Conservation (phyloP, 352 stramenopile species). For the Globisporangium abappressorium region DNA sequence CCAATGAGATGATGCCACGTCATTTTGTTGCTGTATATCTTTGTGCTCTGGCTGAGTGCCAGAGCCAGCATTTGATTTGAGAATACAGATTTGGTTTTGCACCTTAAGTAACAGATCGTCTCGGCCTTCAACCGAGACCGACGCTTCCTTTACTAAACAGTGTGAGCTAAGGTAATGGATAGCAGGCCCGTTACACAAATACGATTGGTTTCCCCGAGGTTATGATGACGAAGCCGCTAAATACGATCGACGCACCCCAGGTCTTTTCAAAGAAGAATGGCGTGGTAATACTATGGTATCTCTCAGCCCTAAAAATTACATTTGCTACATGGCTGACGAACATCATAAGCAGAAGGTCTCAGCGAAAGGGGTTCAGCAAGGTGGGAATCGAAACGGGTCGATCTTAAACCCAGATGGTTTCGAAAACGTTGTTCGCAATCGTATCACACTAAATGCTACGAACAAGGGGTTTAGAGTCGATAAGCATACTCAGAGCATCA, state of each 20-base stretch:
- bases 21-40: too few species aligned
- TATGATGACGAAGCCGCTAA: neutral
- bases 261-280: slow-evolving; percentile 26
- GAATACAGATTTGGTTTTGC: too few species aligned
- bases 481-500: neutral
- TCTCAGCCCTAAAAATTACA: slow-evolving; percentile 20
- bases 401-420: slow-evolving; percentile 4
- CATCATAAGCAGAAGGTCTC: slow-evolving; percentile 15
- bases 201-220: slow-evolving; percentile 20
- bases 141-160: too few species aligned
- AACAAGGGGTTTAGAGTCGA: neutral
- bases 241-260: slow-evolving; percentile 15
- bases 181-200: too few species aligned
- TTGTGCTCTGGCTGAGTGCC: too few species aligned
- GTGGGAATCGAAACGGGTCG: neutral
- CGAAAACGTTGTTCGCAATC: neutral
- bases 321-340: slow-evolving; percentile 13
- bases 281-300: slow-evolving; percentile 18
- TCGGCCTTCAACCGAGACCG: too few species aligned
- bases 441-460: neutral
- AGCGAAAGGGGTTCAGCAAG: slow-evolving; percentile 17
- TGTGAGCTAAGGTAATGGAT: too few species aligned
- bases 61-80: too few species aligned
- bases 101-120: neutral
- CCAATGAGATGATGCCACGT: too few species aligned